Evolutionary conservation across 1,284 basidiomycete species (phyloP), one percentile per base, ranked within the genome.

Genomic region (Austroboletus niveus): DNA sequence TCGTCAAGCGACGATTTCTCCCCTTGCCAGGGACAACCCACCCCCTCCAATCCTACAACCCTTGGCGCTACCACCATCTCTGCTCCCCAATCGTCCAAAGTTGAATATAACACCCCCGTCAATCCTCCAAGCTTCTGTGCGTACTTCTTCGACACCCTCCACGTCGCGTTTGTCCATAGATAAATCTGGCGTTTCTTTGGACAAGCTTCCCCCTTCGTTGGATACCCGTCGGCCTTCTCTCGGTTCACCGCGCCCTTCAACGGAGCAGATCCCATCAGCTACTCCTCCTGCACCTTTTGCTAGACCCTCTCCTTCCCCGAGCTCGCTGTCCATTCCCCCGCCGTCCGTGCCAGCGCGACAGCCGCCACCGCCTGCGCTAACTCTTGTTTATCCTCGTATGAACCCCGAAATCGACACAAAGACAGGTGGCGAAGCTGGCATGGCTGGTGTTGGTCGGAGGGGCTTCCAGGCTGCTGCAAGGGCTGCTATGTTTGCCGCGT

Each of bases 371-470:
- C 54, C 63, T 9, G 52, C 59, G 2, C 46, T 60, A 1, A 49
- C 65, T 38, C 53, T 59, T 11, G 24, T 38, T 1, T 24, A 40
- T 36, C 30, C 51, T 34, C 51, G 45, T 15, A 29, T 20, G 14
- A 41, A 42, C 20, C 55, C 50, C n/a, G 63, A 68, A 32, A 54
- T 68, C 6, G 82, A 92, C 62, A 92, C 89, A 14, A 83, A 85
- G 60, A 79, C 66, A 9, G 91, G 90, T 5, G 91, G 90, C 2
- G 84, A 79, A 55, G 90, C 90, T 7, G 92, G 92, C 0, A 94
- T 94, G 91, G 92, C 92, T 1, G 92, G 92, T 15, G 91, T 94
- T 3, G 92, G 92, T 5, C 74, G 92, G 54, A 75, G 92, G 55
- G 92, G 89, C 0, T 94, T 94, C 57, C 87, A 86, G 2, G 89